Conservation (phyloP, 768 basidiomycete genomes). For the Rubroboletus satanas region DNA sequence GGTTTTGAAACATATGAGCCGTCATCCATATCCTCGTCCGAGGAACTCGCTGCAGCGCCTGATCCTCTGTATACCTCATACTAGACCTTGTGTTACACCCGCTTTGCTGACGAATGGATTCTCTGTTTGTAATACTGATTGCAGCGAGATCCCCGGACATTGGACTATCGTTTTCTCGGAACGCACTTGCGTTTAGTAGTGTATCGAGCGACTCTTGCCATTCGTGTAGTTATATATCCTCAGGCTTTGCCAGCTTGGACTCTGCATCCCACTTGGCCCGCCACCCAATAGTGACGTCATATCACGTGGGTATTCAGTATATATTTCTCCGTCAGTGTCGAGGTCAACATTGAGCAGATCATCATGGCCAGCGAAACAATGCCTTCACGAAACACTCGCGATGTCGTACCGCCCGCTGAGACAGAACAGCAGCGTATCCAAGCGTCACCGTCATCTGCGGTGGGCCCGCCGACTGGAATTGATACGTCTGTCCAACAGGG, state of each 20-base stretch:
- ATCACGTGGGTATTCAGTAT: conserved; percentile 20
- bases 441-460: conserved; percentile 22
- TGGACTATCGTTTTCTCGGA: neutral
- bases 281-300: conserved; percentile 19
- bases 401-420: neutral
- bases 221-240: neutral
- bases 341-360: neutral
- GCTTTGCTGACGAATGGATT: neutral
- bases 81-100: neutral
- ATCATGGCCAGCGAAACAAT: conserved; percentile 6
- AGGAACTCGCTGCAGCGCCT: conserved; percentile 18
- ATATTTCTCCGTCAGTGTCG: neutral
- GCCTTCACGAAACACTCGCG: neutral
- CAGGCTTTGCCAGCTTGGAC: neutral
- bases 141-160: neutral
- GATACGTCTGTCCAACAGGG: conserved; percentile 38
- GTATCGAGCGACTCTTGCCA: neutral
- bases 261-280: neutral
- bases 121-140: neutral
- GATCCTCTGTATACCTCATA: conserved; percentile 7
- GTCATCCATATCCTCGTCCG: conserved; percentile 21
- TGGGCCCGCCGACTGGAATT: conserved; percentile 24
- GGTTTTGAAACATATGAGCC: conserved; percentile 11
- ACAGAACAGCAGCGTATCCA: conserved; percentile 2
- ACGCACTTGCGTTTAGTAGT: neutral